These are phyloP conservation scores for Tricholoma sp. DNA, from an alignment of 768 basidiomycete genomes.

Conservation along the genomic window DNA sequence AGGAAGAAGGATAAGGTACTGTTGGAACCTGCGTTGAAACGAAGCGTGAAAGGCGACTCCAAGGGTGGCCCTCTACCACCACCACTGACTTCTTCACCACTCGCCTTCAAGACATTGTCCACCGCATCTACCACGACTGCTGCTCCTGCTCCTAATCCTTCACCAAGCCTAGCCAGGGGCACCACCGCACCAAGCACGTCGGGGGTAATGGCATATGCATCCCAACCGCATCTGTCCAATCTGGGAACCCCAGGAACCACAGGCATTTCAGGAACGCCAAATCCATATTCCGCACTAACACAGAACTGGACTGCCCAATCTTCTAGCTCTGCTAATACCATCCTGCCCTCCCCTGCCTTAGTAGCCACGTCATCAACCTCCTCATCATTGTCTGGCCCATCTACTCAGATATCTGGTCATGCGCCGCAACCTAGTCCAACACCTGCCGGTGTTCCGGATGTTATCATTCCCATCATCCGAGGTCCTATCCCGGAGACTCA, in stretches of 20 bases:
- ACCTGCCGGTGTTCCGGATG: slow-evolving; percentile 38
- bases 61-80: slow-evolving; percentile 60
- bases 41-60: slow-evolving; percentile 61
- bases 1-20: slow-evolving; percentile 60
- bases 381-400: slow-evolving; percentile 22
- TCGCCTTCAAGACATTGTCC: slow-evolving; percentile 39
- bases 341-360: slow-evolving; percentile 20
- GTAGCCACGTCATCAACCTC: slow-evolving; percentile 18
- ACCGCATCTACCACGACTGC: slow-evolving; percentile 18
- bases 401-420: slow-evolving; percentile 3
- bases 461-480: slow-evolving; percentile 73
- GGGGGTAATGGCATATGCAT: slow-evolving; percentile 35
- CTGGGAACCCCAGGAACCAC: slow-evolving; percentile 19
- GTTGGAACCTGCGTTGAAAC: slow-evolving; percentile 61
- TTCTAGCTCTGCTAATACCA: slow-evolving; percentile 23
- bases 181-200: slow-evolving; percentile 28
- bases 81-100: slow-evolving; percentile 61
- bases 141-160: slow-evolving; percentile 14
- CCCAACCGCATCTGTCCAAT: slow-evolving; percentile 24
- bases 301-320: slow-evolving; percentile 26
- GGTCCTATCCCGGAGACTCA: slow-evolving; percentile 67
- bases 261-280: slow-evolving; percentile 24
- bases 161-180: slow-evolving; percentile 16
- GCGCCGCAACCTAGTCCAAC: slow-evolving; percentile 11
- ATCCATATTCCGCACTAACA: slow-evolving; percentile 31